Evolutionary conservation across 306 rosid genomes (phyloP).

Genomic region (Prunus kanzakura): DNA sequence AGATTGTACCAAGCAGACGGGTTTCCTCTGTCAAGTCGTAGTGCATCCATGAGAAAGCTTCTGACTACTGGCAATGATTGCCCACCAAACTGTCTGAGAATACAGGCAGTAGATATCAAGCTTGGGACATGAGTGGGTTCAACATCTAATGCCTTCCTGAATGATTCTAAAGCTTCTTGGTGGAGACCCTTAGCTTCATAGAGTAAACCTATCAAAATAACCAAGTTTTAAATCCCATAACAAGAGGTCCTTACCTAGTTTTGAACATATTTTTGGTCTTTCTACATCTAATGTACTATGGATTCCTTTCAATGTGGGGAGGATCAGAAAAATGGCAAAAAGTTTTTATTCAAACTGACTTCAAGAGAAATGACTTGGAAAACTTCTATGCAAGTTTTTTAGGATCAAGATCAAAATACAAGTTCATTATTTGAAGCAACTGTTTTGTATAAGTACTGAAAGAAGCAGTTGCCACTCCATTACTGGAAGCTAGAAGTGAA

Average conservation of each 20-base stretch:
- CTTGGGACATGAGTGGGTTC: constrained; percentile 74
- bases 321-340: background rate
- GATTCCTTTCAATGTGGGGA: too few relatives aligned
- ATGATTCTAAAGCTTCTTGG: constrained; percentile 71
- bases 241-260: background rate
- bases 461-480: background rate
- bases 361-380: background rate
- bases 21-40: constrained; percentile 69
- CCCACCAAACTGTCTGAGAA: constrained; percentile 63
- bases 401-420: background rate
- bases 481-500: background rate
- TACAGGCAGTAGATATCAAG: constrained; percentile 77
- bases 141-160: constrained; percentile 65
- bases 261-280: too few relatives aligned
- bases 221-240: constrained; percentile 6
- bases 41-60: constrained; percentile 81
- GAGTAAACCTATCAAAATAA: constrained; percentile 53
- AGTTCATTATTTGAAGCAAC: background rate
- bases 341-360: background rate
- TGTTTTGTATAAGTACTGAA: background rate
- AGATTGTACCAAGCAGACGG: constrained; percentile 90
- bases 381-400: background rate
- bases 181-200: constrained; percentile 67
- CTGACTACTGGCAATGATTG: constrained; percentile 64
- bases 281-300: too few relatives aligned